phyloP scores from a whole-genome alignment of 306 rosid genomes.

The Heteromeles arbutifolia region DNA sequence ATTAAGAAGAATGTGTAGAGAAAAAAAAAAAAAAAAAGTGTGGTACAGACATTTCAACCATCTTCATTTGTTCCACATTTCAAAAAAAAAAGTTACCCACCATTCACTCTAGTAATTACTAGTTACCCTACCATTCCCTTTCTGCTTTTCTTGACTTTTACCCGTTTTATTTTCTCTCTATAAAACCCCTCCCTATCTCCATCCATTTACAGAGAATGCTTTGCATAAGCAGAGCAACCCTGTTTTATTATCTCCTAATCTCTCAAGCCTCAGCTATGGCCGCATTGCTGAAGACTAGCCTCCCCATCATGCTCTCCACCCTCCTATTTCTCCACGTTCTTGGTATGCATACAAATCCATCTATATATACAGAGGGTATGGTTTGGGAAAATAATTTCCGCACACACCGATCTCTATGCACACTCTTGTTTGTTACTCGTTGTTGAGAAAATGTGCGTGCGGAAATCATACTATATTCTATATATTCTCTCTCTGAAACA shows the following conservation, averaged over 20 bases:
- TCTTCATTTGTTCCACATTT: neutral
- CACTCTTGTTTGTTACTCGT: too few species aligned
- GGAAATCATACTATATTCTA: too few species aligned
- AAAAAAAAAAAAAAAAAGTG: too few species aligned
- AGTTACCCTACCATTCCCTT: neutral
- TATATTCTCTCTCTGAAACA: neutral
- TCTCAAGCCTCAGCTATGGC: conserved; percentile 30
- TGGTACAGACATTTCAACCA: too few species aligned
- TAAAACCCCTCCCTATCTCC: neutral
- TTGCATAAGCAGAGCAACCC: neutral
- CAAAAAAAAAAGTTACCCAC: neutral
- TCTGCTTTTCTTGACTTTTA: neutral
- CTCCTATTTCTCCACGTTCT: conserved; percentile 26
- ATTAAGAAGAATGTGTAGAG: too few species aligned
- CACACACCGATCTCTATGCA: too few species aligned
- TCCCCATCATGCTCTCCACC: conserved; percentile 28
- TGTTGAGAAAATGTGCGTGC: too few species aligned
- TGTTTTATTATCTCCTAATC: neutral
- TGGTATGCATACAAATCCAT: conserved; percentile 21
- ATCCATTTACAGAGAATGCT: neutral
- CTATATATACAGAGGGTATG: neutral
- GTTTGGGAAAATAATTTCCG: neutral
- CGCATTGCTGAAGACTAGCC: conserved; percentile 8
- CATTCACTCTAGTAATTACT: neutral
- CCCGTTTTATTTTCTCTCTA: neutral